These are phyloP conservation scores for Fusarium acutatum DNA, from an alignment of 2,329 filamentous ascomycete genomes.

Conservation along the genomic window DNA sequence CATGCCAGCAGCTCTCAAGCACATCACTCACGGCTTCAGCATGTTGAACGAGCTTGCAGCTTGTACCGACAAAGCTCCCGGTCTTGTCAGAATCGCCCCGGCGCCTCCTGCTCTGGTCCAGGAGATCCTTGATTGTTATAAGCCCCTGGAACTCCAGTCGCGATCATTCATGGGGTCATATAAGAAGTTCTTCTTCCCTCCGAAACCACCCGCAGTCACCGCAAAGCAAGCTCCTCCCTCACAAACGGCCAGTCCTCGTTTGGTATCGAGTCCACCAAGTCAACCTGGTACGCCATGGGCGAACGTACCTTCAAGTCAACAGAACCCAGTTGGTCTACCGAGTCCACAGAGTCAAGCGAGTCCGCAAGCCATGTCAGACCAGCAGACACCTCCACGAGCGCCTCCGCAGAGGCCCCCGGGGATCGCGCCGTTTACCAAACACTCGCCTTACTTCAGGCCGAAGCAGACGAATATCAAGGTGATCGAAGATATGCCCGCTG, in stretches of 20 bases:
- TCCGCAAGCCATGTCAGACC: constrained; percentile 34
- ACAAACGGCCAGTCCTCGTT: constrained; percentile 8
- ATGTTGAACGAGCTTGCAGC: constrained; percentile 51
- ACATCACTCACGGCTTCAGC: constrained; percentile 52
- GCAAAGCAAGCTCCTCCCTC: constrained; percentile 4
- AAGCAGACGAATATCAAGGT: constrained; percentile 43
- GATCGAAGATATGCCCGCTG: constrained; percentile 45
- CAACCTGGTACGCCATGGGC: constrained; percentile 43
- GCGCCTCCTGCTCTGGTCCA: constrained; percentile 49
- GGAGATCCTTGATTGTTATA: constrained; percentile 52
- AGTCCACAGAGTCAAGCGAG: constrained; percentile 49
- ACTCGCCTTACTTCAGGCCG: constrained; percentile 50
- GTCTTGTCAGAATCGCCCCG: constrained; percentile 49
- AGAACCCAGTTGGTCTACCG: constrained; percentile 36
- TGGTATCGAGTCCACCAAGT: constrained; percentile 35
- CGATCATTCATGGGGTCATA: constrained; percentile 52
- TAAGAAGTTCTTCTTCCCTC: constrained; percentile 46
- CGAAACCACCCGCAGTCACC: constrained; percentile 13
- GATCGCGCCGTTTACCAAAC: constrained; percentile 50
- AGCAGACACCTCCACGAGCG: constrained; percentile 29
- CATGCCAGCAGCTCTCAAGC: constrained; percentile 51
- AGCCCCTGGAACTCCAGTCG: constrained; percentile 50
- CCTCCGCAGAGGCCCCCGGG: constrained; percentile 41
- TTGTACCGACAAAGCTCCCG: constrained; percentile 48
- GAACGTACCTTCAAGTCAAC: not conserved